These are phyloP conservation scores for Ophiorrhiza pumila DNA, from an alignment of 257 asterid genomes.

Conservation along the genomic window DNA sequence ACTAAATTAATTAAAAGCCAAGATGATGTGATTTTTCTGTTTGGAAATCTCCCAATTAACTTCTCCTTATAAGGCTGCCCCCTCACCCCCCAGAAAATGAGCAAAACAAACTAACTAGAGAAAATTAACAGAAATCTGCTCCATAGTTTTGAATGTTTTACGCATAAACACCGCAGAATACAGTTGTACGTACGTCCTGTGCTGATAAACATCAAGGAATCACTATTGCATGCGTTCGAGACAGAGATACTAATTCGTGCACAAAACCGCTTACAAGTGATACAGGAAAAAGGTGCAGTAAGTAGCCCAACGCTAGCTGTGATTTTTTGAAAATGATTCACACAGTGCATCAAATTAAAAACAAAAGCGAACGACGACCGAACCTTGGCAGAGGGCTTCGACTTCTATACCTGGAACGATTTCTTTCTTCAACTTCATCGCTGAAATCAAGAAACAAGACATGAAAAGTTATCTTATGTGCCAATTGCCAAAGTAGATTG, in stretches of 20 bases:
- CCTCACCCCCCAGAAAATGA: not conserved
- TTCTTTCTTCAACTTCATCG: too few relatives aligned
- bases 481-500: too few relatives aligned
- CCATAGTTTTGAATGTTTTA: not conserved
- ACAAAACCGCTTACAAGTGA: not conserved
- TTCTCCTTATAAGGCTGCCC: too few relatives aligned
- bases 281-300: too few relatives aligned
- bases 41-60: not conserved
- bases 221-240: not conserved
- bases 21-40: too few relatives aligned
- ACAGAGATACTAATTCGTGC: not conserved
- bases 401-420: slow-evolving; percentile 28
- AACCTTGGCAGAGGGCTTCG: slow-evolving; percentile 33
- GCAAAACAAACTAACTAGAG: not conserved
- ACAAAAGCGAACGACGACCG: not conserved
- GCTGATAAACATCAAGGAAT: not conserved
- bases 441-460: too few relatives aligned
- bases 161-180: not conserved
- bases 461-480: too few relatives aligned
- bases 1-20: not conserved
- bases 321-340: not conserved
- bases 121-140: not conserved
- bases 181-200: too few relatives aligned
- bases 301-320: too few relatives aligned
- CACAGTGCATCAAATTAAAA: not conserved